These are phyloP conservation scores for Spathaspora sp. DNA, from an alignment of 805 yeast genomes.

Conservation along the genomic window DNA sequence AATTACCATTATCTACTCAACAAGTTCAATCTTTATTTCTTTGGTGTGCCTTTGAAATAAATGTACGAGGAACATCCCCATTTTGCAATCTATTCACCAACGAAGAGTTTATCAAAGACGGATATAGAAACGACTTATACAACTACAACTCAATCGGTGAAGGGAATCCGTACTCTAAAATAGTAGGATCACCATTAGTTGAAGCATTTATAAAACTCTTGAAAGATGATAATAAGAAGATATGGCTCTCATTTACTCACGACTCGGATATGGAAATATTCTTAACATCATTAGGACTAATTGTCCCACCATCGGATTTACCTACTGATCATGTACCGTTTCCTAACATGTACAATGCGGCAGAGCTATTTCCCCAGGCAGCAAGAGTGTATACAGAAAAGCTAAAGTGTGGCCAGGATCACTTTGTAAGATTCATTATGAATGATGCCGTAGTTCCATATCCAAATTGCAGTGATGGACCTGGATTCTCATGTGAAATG, in stretches of 20 bases:
- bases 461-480: slow-evolving; percentile 29
- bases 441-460: slow-evolving; percentile 40
- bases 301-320: slow-evolving; percentile 38
- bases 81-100: slow-evolving; percentile 67
- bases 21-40: slow-evolving; percentile 55
- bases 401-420: slow-evolving; percentile 21
- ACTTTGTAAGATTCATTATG: slow-evolving; percentile 33
- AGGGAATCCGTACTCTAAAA: slow-evolving; percentile 54
- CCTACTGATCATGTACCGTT: slow-evolving; percentile 46
- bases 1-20: slow-evolving; percentile 42
- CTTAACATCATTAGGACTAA: slow-evolving; percentile 60
- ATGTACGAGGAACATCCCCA: slow-evolving; percentile 63
- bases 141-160: slow-evolving; percentile 62
- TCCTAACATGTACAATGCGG: slow-evolving; percentile 44
- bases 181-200: slow-evolving; percentile 53
- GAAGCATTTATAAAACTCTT: slow-evolving; percentile 47
- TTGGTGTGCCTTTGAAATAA: slow-evolving; percentile 73
- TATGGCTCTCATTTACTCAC: slow-evolving; percentile 71
- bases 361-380: slow-evolving; percentile 37
- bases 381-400: slow-evolving; percentile 37
- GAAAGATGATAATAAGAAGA: slow-evolving; percentile 35
- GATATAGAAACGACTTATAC: slow-evolving; percentile 55
- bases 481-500: slow-evolving; percentile 40
- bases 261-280: slow-evolving; percentile 64
- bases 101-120: slow-evolving; percentile 60